These are phyloP conservation scores for Nitzschia palea DNA, from an alignment of 108 stramenopile genomes.

Conservation along the genomic window DNA sequence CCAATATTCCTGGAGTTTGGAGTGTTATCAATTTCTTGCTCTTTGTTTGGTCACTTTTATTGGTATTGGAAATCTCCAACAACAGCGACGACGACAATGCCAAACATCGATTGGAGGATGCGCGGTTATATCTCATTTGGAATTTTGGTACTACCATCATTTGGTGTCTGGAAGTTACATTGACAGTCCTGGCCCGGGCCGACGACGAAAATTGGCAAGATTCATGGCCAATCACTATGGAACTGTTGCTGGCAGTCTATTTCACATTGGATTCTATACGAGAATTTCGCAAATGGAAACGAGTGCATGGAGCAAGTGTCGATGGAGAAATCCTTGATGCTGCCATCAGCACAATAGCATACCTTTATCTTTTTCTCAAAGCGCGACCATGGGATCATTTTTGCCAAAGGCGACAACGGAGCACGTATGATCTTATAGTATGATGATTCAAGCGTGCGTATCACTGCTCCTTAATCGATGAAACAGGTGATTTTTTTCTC, in stretches of 20 bases:
- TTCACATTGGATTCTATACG: not conserved
- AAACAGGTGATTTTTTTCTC: too few species aligned
- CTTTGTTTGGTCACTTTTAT: not conserved
- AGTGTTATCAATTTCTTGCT: not conserved
- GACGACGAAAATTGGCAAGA: not conserved
- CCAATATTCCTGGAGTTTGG: not conserved
- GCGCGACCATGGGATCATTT: too few species aligned
- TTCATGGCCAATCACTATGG: not conserved
- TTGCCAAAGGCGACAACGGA: too few species aligned
- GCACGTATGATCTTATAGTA: too few species aligned
- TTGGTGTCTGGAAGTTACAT: slow-evolving; percentile 10
- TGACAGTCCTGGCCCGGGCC: not conserved
- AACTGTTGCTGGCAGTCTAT: not conserved
- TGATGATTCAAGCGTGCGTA: too few species aligned
- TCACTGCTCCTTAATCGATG: too few species aligned
- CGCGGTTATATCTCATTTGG: slow-evolving; percentile 1
- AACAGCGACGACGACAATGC: not conserved
- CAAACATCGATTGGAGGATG: slow-evolving; percentile 3
- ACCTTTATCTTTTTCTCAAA: not conserved
- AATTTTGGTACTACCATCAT: slow-evolving; percentile 4
- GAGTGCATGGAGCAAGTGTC: not conserved
- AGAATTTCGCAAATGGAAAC: not conserved
- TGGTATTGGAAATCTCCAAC: not conserved
- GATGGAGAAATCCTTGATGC: not conserved
- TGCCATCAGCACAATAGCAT: not conserved